Evolutionary conservation across 257 asterid species (phyloP).

Genomic region (Misopates orontium): DNA sequence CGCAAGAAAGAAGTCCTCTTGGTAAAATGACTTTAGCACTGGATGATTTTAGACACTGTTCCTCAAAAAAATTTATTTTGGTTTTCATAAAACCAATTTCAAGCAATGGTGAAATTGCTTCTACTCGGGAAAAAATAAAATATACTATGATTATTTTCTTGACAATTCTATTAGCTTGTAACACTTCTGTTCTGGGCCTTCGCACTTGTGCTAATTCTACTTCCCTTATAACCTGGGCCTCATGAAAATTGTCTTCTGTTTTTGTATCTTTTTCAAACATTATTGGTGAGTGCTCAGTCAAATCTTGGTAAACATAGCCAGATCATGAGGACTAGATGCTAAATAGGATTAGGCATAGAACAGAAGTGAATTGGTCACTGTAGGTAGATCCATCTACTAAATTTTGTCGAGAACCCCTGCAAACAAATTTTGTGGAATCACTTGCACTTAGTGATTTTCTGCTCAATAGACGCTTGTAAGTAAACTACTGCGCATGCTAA

Average conservation of each 20-base stretch:
- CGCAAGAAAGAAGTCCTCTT: not conserved
- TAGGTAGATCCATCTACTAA: slow-evolving; percentile 5
- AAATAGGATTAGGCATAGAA: not conserved
- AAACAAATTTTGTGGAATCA: not conserved
- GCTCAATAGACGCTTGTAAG: slow-evolving; percentile 1
- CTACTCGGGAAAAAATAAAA: slow-evolving; percentile 6
- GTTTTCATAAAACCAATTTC: not conserved
- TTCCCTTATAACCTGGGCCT: not conserved
- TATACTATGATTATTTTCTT: slow-evolving; percentile 1
- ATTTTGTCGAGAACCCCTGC: not conserved
- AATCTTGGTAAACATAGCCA: not conserved
- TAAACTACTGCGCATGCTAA: slow-evolving; percentile 18
- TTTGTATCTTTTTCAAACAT: not conserved
- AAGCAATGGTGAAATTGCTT: slow-evolving; percentile 11
- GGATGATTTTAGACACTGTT: not conserved
- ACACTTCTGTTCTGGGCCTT: slow-evolving; percentile 16
- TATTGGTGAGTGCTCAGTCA: not conserved
- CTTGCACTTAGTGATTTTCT: not conserved
- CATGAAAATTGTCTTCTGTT: not conserved
- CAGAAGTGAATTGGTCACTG: slow-evolving; percentile 4
- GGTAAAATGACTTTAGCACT: not conserved
- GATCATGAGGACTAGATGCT: not conserved
- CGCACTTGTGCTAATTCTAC: slow-evolving; percentile 7
- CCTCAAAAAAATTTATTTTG: not conserved
- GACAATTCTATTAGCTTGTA: not conserved